Evolutionary conservation across 306 rosid species (phyloP).

Genomic region (Rosa chinensis): DNA sequence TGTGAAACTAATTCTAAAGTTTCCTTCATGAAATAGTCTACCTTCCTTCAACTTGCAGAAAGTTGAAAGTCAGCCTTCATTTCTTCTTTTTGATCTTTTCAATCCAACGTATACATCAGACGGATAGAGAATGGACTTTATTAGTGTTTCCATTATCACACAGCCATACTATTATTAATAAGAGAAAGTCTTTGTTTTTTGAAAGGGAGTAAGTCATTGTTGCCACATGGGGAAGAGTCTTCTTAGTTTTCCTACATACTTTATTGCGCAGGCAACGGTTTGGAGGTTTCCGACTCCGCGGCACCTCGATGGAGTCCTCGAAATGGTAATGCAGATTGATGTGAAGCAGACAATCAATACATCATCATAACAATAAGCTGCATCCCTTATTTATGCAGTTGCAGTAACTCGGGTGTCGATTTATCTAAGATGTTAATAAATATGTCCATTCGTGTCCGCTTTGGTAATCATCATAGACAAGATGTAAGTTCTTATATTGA

Average conservation of each 20-base stretch:
- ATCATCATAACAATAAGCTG: background rate
- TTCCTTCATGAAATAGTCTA: background rate
- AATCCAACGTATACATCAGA: background rate
- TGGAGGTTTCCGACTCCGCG: conserved; percentile 58
- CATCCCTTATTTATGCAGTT: background rate
- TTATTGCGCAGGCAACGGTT: conserved; percentile 65
- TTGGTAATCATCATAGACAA: background rate
- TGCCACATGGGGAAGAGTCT: background rate
- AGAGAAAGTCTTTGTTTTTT: no score
- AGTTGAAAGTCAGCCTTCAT: background rate
- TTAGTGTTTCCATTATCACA: background rate
- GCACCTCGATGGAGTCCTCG: background rate
- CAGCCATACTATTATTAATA: background rate
- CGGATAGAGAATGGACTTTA: background rate
- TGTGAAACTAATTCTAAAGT: background rate
- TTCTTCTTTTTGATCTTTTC: background rate
- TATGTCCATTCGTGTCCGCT: background rate
- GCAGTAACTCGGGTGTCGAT: background rate
- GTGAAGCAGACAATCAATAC: background rate
- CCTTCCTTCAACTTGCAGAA: background rate
- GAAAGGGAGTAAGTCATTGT: no score
- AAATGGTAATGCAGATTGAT: background rate
- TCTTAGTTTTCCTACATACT: background rate
- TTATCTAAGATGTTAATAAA: background rate
- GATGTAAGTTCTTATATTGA: no score